Evolutionary conservation across 2,329 filamentous ascomycete species (phyloP), one percentile per base, ranked within the genome.

Genomic region (Diaporthe nobilis): DNA sequence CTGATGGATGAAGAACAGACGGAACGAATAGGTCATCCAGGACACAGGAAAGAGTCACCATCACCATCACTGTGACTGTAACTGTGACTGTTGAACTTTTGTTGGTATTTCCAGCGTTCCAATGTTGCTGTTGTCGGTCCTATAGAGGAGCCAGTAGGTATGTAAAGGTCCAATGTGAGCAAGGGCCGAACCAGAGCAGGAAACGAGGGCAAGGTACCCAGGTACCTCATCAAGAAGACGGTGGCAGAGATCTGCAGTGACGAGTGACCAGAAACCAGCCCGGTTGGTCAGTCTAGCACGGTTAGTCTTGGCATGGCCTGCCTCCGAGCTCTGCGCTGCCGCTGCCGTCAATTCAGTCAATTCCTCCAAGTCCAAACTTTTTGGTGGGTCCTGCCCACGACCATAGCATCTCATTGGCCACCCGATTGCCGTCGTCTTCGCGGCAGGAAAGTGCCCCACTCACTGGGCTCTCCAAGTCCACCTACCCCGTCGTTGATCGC

Each of bases 401-500:
- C 4, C 12, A 37, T 9, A 1, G 4, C 3, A 44, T 25, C 12
- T 28, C 5, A 73, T 55, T 73, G 58, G 71, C 34, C 31, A 9
- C 6, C 12, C 8, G 22, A 15, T 65, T 73, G 57, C 47, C 57
- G 71, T 58, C 53, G 42, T 42, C 44, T 51, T 68, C 31, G 39
- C 61, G 72, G 61, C 51, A 70, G 49, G 22, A 67, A 70, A 51
- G 51, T 58, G 63, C 63, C 72, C 63, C 58, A 63, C 71, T 53
- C 58, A 63, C 71, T 53, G n/a, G 28, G 15, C 55, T 51, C 37
- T 44, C 73, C 44, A 71, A 39, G 25, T 49, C 34, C 61, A 70
- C 72, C 34, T 71, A 53, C 51, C 71, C 71, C 47, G 58, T 73
- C 71, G 72, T 58, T 51, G 72, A 68, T 71, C 73, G 34, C 61